phyloP scores from a whole-genome alignment of 2,329 filamentous ascomycete genomes.

The Chaetomiaceae sp. region DNA sequence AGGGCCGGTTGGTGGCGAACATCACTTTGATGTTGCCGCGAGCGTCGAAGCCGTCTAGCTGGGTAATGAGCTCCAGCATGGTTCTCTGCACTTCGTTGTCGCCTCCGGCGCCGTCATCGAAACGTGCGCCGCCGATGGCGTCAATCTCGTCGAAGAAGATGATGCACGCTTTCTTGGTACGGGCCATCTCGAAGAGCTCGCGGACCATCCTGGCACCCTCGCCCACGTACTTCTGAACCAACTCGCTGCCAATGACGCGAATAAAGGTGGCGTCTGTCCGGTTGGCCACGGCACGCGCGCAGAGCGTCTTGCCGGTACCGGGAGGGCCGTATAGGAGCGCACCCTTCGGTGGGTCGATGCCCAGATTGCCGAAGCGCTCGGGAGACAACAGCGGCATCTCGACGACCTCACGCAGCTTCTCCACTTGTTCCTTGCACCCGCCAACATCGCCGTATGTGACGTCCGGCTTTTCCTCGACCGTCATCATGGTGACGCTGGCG shows the following conservation, averaged over 20 bases:
- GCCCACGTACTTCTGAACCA: slow-evolving; percentile 98
- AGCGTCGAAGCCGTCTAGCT: slow-evolving; percentile 93
- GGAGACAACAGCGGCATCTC: slow-evolving; percentile 97
- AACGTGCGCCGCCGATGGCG: slow-evolving; percentile 90
- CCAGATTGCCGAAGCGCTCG: slow-evolving; percentile 96
- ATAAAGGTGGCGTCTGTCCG: slow-evolving; percentile 98
- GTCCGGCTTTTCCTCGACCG: slow-evolving; percentile 98
- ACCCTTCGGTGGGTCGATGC: slow-evolving; percentile 97
- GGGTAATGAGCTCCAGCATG: slow-evolving; percentile 96
- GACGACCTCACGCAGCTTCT: slow-evolving; percentile 97
- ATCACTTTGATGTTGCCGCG: slow-evolving; percentile 99
- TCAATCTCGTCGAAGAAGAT: slow-evolving; percentile 99
- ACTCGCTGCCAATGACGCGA: slow-evolving; percentile 92
- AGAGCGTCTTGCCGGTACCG: slow-evolving; percentile 98
- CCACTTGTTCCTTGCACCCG: slow-evolving; percentile 98
- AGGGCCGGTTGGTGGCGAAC: slow-evolving; percentile 97
- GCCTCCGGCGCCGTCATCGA: slow-evolving; percentile 92
- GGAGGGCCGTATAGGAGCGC: slow-evolving; percentile 94
- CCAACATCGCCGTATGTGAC: slow-evolving; percentile 98
- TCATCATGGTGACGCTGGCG: slow-evolving; percentile 99
- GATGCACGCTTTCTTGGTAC: slow-evolving; percentile 99
- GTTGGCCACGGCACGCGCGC: slow-evolving; percentile 94
- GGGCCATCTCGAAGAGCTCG: slow-evolving; percentile 98
- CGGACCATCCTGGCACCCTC: slow-evolving; percentile 98
- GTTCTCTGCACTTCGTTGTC: slow-evolving; percentile 98